Evolutionary conservation across 2,329 filamentous ascomycete genomes (phyloP), one percentile per base, ranked within the genome.

Genomic region (Colletotrichum sublineola): DNA sequence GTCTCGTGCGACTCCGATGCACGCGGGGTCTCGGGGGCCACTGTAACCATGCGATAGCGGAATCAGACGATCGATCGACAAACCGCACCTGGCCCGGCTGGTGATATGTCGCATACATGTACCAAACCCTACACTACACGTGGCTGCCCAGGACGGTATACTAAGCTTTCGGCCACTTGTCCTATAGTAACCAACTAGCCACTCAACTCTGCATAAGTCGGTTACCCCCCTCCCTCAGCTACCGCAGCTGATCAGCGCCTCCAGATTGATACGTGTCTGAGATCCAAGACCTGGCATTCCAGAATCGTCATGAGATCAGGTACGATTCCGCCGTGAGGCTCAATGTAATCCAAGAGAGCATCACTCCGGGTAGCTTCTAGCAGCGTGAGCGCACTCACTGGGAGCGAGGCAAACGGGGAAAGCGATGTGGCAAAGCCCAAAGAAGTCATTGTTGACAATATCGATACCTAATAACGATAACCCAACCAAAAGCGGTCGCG

Each of bases 221-320:
- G 24, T 33, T 6, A 46, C 18, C 42, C 15, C 40, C 15, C 18
- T 29, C 15, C 40, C 15, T 31, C 58, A 36, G 58, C 31, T 63
- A 31, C 14, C 46, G 46, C 60, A 63, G 14, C 60, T 29, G 1
- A 18, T 9, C 60, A 53, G 44, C 56, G 46, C 46, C 38, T 55
- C 65, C 48, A 42, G 48, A 40, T 53, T 15, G 65, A 3, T 29
- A 5, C 4, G 8, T 67, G 65, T 63, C 65, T 67, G 46, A 63
- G 57, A 63, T 67, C 48, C 24, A 24, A 64, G 29, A 64, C 50
- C 38, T 40, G 29, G 18, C 63, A 24, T 65, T 65, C 29, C 52
- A 15, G 6, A 8, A 31, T 2, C 15, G 48, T 15, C 24, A 24
- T 38, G 53, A n/a, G 48, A 33, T 64, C 50, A 18, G 33, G 15